These are phyloP conservation scores for Vigna reflexopilosa DNA, from an alignment of 306 rosid species.

Conservation along the genomic window DNA sequence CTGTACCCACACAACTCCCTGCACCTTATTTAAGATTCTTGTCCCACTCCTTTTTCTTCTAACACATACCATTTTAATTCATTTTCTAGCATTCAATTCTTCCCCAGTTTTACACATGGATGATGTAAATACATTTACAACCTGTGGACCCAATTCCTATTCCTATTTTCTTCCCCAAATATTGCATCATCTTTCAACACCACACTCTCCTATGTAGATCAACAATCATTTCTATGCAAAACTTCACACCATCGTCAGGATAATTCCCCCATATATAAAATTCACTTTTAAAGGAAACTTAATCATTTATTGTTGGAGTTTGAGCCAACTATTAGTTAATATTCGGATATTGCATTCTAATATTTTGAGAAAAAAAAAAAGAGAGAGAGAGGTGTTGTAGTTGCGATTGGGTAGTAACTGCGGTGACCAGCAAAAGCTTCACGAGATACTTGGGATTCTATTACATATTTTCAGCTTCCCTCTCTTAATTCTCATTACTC, in stretches of 20 bases:
- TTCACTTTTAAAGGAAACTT: too few relatives aligned
- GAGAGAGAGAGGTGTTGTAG: neutral
- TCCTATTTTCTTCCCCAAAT: neutral
- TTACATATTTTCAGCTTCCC: slow-evolving; percentile 17
- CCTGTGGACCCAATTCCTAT: slow-evolving; percentile 33
- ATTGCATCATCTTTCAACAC: too few relatives aligned
- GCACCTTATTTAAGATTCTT: slow-evolving; percentile 53
- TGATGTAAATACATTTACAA: slow-evolving; percentile 44
- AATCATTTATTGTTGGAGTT: too few relatives aligned
- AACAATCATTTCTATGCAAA: too few relatives aligned
- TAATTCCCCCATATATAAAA: too few relatives aligned
- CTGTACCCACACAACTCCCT: slow-evolving; percentile 33
- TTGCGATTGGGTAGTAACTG: slow-evolving; percentile 49
- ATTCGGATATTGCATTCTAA: too few relatives aligned
- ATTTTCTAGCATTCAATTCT: slow-evolving; percentile 46
- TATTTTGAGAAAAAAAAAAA: too few relatives aligned
- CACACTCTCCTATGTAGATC: too few relatives aligned
- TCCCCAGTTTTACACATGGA: slow-evolving; percentile 47
- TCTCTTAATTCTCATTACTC: neutral
- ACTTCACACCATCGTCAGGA: too few relatives aligned
- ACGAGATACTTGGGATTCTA: slow-evolving; percentile 55
- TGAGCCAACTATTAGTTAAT: too few relatives aligned
- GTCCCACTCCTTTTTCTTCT: slow-evolving; percentile 33
- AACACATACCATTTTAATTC: slow-evolving; percentile 12
- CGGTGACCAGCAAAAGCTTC: slow-evolving; percentile 55